Evolutionary conservation across 148 eudicot genomes (phyloP), one percentile per base, ranked within the genome.

Genomic region (Chenopodium formosanum): DNA sequence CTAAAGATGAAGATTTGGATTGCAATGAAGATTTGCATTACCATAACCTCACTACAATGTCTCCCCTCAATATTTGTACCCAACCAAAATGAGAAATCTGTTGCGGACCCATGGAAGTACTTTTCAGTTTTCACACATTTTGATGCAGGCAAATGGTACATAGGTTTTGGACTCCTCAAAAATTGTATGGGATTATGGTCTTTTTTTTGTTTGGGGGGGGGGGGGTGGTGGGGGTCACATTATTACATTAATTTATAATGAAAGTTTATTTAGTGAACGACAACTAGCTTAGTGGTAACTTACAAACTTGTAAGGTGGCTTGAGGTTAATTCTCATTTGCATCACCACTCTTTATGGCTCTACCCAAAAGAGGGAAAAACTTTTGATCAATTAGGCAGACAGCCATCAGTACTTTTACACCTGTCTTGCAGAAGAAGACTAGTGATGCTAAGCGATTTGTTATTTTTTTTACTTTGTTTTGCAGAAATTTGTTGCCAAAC

Each of bases 401-500:
- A 1, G 34, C 60, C 20, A 27, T 16, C 22, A 56, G 56, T 44
- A 32, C 47, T 76, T 22, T 19, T 4, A 72, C 44, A 48, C 60
- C 34, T 48, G 4, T 22, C 25, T 23, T 23, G 32, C 80, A 46
- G 20, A 11, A 17, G 31, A 46, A 31, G 17, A 64, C 66, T 40
- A 67, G 12, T 44, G 73, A 64, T 53, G 40, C 31, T 60, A n/a
- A 70, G 40, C 64, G 60, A 32, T 19, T 68, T 76, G 56, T 78
- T 69, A 75, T 80, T 80, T 70, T 69, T 65, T 72, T 50, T 74
- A 70, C 25, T 85, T 27, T 87, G 50, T 73, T 40, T 75, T 89
- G 82, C 97, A 96, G 99, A 85, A 81, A 80, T 92, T 87, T 78
- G 87, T 96, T 75, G 81, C 91, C 48, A 90, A 92, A 82, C 99